Evolutionary conservation across 2,329 filamentous ascomycete genomes (phyloP), one percentile per base, ranked within the genome.

Genomic region (Fusarium nurragi): DNA sequence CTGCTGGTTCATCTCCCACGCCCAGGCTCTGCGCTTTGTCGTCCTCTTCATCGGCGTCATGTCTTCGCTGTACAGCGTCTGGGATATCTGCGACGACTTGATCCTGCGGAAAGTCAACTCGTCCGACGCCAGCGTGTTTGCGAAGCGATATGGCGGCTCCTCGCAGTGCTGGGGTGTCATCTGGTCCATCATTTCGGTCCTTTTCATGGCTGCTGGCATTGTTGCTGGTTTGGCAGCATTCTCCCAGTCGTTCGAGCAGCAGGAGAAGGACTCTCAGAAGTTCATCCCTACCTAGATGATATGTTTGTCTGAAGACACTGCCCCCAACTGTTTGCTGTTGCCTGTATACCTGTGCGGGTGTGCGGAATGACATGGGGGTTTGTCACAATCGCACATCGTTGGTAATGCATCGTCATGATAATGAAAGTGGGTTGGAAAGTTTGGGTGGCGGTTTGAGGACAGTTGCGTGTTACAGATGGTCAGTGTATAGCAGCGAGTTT

Each of bases 61-160:
- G 91, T 90, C 87, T 8, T 89, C 87, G 3, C 83, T 94, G 2
- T 94, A 94, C 76, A 91, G 88, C 65, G 90, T 91, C 6, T 94
- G 91, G 91, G 91, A 94, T 79, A 94, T 94, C 68, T 93, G 90
- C 76, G 91, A 94, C 72, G 91, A 94, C 68, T 80, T 94, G 28
- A 93, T 94, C 67, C 79, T 93, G 6, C 85, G 91, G 57, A 94
- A 93, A 77, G 90, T 94, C 48, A 93, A 94, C 76, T 87, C 84
- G 21, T 93, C 90, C 6, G 91, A 94, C 73, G 90, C 91, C 7
- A 91, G 88, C 67, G 89, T 93, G 26, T 94, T 94, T 69, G 90
- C 91, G 9, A 83, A 92, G 77, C 83, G 87, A 21, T 94, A 94
- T 68, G 91, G 91, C 12, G 91, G 91, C 32, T 93, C 90, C 0